Percentiles rank a stretch among this genome's conserved stretches.
Evolutionary conservation across 2,329 filamentous ascomycete species (phyloP).

Genomic region (Xylaria multiplex): DNA sequence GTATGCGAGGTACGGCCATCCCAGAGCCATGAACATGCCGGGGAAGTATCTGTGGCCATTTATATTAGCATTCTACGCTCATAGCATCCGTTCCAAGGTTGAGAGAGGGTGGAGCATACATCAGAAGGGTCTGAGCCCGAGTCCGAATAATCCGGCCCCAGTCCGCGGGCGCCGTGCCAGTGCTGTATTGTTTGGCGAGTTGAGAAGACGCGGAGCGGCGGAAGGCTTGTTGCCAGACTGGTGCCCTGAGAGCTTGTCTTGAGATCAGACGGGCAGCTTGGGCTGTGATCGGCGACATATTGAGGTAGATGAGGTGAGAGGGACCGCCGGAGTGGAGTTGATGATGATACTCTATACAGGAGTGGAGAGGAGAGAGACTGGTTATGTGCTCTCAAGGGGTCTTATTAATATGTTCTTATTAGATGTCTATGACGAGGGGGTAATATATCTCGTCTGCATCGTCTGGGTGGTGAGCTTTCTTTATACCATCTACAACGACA

Average conservation of each 20-base stretch:
- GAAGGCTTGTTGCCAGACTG: conserved; percentile 25
- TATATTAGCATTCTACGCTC: too few relatives aligned
- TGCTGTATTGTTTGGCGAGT: not conserved
- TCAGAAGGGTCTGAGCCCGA: conserved; percentile 43
- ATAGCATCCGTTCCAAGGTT: too few relatives aligned
- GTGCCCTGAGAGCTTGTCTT: conserved; percentile 23
- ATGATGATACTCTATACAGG: conserved; percentile 11
- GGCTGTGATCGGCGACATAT: conserved; percentile 29
- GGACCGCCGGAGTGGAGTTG: conserved; percentile 28
- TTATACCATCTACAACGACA: conserved; percentile 17
- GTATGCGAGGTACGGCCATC: conserved; percentile 50
- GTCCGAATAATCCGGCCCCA: conserved; percentile 52
- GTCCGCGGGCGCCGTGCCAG: conserved; percentile 42
- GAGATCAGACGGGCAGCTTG: conserved; percentile 33
- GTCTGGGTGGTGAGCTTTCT: conserved; percentile 1
- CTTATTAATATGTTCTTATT: conserved; percentile 11
- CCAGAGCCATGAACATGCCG: conserved; percentile 48
- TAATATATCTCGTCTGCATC: conserved; percentile 7
- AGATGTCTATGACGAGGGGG: conserved; percentile 18
- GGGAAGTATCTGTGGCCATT: conserved; percentile 51
- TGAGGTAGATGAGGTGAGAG: conserved; percentile 21
- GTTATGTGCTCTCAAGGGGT: conserved; percentile 17
- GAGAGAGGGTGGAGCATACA: conserved; percentile 48
- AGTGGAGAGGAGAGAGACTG: conserved; percentile 21
- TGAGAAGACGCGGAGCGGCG: conserved; percentile 21